Evolutionary conservation across 192 early-diverging fungal species (phyloP), one percentile per base, ranked within the genome.

Genomic region (Backusella sp.): DNA sequence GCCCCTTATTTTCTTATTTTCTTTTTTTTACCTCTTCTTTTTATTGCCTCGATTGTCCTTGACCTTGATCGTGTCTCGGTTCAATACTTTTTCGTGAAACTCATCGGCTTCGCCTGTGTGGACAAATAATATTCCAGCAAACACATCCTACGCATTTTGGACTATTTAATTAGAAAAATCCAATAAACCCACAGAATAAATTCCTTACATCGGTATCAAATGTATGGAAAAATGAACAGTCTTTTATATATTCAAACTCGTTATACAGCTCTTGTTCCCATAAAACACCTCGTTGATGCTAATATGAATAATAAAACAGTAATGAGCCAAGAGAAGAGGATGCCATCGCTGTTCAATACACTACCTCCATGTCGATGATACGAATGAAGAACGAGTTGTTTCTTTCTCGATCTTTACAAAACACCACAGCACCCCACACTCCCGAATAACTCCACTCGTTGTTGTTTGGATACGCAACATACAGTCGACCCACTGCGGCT

Each of bases 211-310:
- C 92, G 19, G 89, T 87, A 30, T 87, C 83, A 81, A 94, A 90
- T 15, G 91, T 92, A 70, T 90, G 90, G 70, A 94, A 94, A 74
- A 88, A 93, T 7, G 89, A 85, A 30, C 82, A 69, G 28, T 92
- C 90, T 74, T 90, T 84, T 12, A 70, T 76, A 74, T 91, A 91
- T 44, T 91, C 87, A 85, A 94, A 93, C 52, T 86, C 87, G 68
- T 90, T 83, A 77, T 92, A 93, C 4, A 94, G 73, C 82, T 94
- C 93, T 77, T 94, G 93, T 79, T 94, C 93, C 93, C 93, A 94
- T 39, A 93, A 77, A 30, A 93, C 84, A 17, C 87, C 84, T 53
- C 79, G 79, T 56, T 88, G 78, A 23, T 82, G 77, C 85, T 86
- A 74, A 70, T 1, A 49, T 7, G n/a, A 36, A 4, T 32, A 32